Base-by-base conservation (phyloP, 352 stramenopile species). In the Plasmopara viticola region DNA sequence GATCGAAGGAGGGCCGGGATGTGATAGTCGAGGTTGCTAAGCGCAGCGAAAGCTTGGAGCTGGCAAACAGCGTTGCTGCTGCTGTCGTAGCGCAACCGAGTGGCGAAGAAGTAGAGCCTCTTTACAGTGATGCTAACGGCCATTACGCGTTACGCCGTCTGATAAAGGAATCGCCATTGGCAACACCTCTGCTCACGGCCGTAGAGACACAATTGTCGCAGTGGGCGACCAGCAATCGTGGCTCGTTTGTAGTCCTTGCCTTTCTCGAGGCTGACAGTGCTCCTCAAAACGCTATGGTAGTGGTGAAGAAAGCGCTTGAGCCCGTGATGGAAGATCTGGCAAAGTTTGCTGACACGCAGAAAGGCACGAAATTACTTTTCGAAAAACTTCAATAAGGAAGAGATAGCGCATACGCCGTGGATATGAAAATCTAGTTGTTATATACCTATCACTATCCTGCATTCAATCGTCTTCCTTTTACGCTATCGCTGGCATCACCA, bases 21-120 rank as follows among this genome's bases (percentile, higher is more conserved):
- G 78, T 94, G 37, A 70, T 92, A 38, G 76, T 90, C 9, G 84
- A 94, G 57, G 81, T 94, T 45, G 64, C 79, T 52, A 88, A 88
- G 62, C 74, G 69, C 15, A 84, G 65, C 40, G 53, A 63, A 18
- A 86, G 59, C 52, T 49, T 61, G 10, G 76, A 90, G 2, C 45
- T 90, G 15, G 60, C 67, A 39, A 48, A 62, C 30, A 76, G 66
- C 25, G 48, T 91, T 20, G 56, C 81, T 25, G 60, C 71, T 7
- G 70, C 70, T 38, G 65, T 82, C 28, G 51, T 80, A 14, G 56
- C 72, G 0, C 68, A 76, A 33, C 59, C 73, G 2, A 51, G 31
- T 35, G 65, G 75, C 18, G 61, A 68, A 31, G 52, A 58, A 34
- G 20, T 13, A 38, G 79, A 90, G 46, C 71, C 77, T 51, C 77